Evolutionary conservation across 441 rosid species (phyloP), one percentile per base, ranked within the genome.

Genomic region (Macaranga tanarius): DNA sequence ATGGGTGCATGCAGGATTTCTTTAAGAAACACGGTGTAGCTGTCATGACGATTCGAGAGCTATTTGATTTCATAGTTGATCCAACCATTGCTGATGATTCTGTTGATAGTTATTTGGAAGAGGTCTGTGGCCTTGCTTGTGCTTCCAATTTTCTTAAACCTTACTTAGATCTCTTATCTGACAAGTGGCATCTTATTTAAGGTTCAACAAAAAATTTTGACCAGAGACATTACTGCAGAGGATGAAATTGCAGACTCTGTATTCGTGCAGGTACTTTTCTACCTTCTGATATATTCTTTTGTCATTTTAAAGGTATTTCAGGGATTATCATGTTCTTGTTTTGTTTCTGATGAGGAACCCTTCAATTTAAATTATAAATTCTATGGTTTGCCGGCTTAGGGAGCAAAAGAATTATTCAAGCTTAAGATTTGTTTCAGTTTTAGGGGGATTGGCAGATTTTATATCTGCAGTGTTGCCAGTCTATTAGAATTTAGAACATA

Each of bases 201-300:
- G 99, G 83, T 90, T 82, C 99, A 92, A 75, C 85, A 85, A 72
- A 92, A 82, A 80, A 86, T 89, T 62, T 79, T 77, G 71, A 83
- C 81, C 13, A 85, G 99, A 77, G 93, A 86, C 66, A 67, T 83
- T 52, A 88, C 93, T 0, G 86, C 70, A n/a, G 99, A 95, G 73
- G 99, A 92, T 77, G 96, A 91, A 84, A 95, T 95, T 42, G 96
- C 96, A 0, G 98, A 95, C 79, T 85, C 95, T 15, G 97, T 95
- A 62, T 95, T 95, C 60, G 78, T 92, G 77, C 95, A 95, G 98
- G 99, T 79, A 44, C 19, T 23, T 15, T 28, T 62, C 72, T 51
- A 4, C 1, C 42, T 1, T 45, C 6, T 13, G 19, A 22, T 17
- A 4, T 68, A 48, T 34, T 34, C 44, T 57, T 25, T 13, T 58